phyloP scores from a whole-genome alignment of 306 rosid genomes.

The Quercus glauca region DNA sequence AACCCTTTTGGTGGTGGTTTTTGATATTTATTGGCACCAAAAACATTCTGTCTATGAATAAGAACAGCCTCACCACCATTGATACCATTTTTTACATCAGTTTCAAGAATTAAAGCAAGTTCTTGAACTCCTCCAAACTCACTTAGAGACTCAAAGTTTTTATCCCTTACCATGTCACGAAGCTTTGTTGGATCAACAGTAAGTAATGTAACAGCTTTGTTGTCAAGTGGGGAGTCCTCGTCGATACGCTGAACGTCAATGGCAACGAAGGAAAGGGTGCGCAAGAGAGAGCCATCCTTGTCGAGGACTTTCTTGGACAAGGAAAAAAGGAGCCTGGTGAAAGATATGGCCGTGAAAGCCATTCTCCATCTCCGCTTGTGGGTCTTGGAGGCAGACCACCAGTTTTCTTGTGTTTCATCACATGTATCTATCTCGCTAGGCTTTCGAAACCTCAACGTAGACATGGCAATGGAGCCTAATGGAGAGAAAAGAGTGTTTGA shows the following conservation, averaged over 20 bases:
- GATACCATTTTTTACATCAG: not conserved
- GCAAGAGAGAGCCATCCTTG: constrained; percentile 12
- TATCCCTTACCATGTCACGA: constrained; percentile 17
- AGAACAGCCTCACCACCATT: constrained; percentile 1
- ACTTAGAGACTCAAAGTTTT: not conserved
- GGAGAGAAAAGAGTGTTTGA: not conserved
- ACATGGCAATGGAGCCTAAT: not conserved
- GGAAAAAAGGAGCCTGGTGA: constrained; percentile 15
- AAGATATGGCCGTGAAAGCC: constrained; percentile 19
- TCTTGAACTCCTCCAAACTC: constrained; percentile 12
- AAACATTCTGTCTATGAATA: not conserved
- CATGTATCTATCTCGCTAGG: not conserved
- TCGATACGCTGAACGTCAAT: not conserved
- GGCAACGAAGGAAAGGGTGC: constrained; percentile 8
- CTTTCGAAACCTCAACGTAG: not conserved
- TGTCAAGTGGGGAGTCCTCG: not conserved
- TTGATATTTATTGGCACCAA: not conserved
- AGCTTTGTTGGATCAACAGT: constrained; percentile 9
- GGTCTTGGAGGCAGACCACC: not conserved
- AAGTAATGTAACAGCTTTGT: not conserved
- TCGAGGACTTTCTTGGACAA: not conserved
- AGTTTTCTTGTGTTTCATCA: not conserved
- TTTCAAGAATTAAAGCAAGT: not conserved
- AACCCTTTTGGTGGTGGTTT: constrained; percentile 5
- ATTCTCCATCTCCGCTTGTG: constrained; percentile 19